A percentile compares a stretch with the other conserved stretches of the same genome.
Conservation (phyloP, 1,139 yeast genomes). For the Yamadazyma siamensis region DNA sequence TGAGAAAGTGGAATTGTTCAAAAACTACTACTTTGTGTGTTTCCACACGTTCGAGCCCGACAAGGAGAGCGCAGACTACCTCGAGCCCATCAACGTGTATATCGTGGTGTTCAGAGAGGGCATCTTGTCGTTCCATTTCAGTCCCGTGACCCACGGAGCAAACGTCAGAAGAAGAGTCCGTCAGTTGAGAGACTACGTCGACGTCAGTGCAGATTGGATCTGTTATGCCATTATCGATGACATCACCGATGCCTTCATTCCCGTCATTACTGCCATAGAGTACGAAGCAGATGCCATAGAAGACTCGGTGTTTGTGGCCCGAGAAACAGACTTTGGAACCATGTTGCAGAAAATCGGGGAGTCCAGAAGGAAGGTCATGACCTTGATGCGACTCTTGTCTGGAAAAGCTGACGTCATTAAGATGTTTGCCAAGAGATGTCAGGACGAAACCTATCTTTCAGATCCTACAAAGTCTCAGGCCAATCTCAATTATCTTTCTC, state of each 20-base stretch:
- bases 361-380: conserved; percentile 87
- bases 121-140: conserved; percentile 78
- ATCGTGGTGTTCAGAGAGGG: conserved; percentile 86
- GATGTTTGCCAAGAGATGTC: conserved; percentile 96
- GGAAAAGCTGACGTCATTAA: conserved; percentile 97
- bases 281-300: conserved; percentile 91
- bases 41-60: conserved; percentile 81
- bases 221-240: conserved; percentile 93
- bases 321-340: conserved; percentile 54
- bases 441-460: conserved; percentile 50
- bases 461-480: conserved; percentile 9
- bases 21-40: conserved; percentile 74
- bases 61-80: conserved; percentile 70
- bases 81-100: conserved; percentile 86
- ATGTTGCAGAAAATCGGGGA: conserved; percentile 86
- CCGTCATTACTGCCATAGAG: conserved; percentile 81
- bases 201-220: conserved; percentile 88
- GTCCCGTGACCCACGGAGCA: conserved; percentile 78
- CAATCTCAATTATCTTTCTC: conserved; percentile 8
- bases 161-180: conserved; percentile 90
- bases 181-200: conserved; percentile 82
- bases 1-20: conserved; percentile 78
- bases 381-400: conserved; percentile 80
- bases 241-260: conserved; percentile 91
- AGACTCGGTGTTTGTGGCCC: conserved; percentile 53